Percentiles rank a stretch among this genome's conserved stretches.
phyloP scores from a whole-genome alignment of 108 stramenopile genomes.

The Seminavis robusta region DNA sequence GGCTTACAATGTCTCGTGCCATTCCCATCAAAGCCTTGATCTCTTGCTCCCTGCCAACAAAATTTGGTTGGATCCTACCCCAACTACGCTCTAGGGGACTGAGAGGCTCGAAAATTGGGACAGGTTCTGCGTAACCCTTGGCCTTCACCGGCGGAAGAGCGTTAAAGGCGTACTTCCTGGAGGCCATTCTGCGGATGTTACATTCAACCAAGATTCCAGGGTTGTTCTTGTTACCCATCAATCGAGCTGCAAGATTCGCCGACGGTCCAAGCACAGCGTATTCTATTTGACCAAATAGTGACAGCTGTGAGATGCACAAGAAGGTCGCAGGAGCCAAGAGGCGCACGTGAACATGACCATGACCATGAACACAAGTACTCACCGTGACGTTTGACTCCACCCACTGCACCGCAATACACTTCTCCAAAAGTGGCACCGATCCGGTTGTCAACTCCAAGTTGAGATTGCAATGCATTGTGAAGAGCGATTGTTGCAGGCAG shows the following conservation, averaged over 20 bases:
- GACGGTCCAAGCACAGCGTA: conserved; percentile 70
- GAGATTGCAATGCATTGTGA: conserved; percentile 43
- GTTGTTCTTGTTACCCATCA: conserved; percentile 56
- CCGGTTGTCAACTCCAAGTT: conserved; percentile 48
- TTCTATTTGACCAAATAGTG: no score
- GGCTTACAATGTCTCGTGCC: conserved; percentile 31
- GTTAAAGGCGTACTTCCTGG: conserved; percentile 45
- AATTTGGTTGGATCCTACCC: conserved; percentile 37
- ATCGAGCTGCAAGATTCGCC: conserved; percentile 69
- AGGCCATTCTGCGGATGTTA: conserved; percentile 44
- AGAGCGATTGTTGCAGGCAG: conserved; percentile 58
- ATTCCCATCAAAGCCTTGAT: conserved; percentile 41
- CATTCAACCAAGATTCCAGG: conserved; percentile 71
- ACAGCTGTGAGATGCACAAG: no score
- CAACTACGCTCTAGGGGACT: conserved; percentile 35
- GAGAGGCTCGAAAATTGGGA: conserved; percentile 68
- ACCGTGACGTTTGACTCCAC: conserved; percentile 62
- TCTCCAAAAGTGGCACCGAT: conserved; percentile 68
- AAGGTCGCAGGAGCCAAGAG: no score
- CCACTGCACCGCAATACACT: conserved; percentile 75
- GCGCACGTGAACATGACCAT: no score
- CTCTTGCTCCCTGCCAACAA: conserved; percentile 60
- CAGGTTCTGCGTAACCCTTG: conserved; percentile 69
- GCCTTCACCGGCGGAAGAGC: conserved; percentile 53
- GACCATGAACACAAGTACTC: no score